A percentile compares a stretch with the other conserved stretches of the same genome.
These are phyloP conservation scores for Fusarium incarnatum DNA, from an alignment of 2,329 filamentous ascomycete species.

Conservation along the genomic window DNA sequence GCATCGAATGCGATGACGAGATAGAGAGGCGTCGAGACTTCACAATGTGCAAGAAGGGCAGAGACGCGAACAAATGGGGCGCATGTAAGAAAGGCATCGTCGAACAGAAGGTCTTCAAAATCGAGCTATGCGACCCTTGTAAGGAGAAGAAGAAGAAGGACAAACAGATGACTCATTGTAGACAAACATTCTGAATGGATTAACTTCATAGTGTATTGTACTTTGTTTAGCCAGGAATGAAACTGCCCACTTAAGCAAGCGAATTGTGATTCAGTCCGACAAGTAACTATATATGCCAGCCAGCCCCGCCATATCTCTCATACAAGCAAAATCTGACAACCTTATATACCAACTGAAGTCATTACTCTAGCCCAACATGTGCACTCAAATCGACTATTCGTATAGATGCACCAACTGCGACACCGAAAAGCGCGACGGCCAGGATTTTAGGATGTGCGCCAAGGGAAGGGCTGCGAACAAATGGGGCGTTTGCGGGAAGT, in stretches of 20 bases:
- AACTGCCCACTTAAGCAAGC: accelerated
- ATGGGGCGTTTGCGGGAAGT: not conserved
- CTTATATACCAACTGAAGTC: too few relatives aligned
- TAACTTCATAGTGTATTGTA: accelerated
- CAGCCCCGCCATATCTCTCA: too few relatives aligned
- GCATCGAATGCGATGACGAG: not conserved
- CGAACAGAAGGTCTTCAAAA: not conserved
- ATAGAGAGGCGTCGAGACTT: not conserved
- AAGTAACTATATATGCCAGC: too few relatives aligned
- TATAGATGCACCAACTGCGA: not conserved
- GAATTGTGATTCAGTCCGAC: too few relatives aligned
- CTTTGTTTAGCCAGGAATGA: not conserved
- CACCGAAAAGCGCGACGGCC: not conserved
- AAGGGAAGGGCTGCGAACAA: not conserved
- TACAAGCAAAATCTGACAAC: too few relatives aligned
- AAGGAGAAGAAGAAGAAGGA: not conserved
- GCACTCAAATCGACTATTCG: not conserved
- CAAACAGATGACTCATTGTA: not conserved
- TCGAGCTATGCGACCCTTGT: not conserved
- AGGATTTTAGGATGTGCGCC: not conserved
- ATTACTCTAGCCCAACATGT: not conserved
- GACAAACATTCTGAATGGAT: too few relatives aligned
- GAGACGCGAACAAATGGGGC: not conserved
- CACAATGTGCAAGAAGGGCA: not conserved
- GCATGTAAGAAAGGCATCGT: not conserved